Conservation (phyloP, 169 alveolate species). For the Theileria sp. region DNA sequence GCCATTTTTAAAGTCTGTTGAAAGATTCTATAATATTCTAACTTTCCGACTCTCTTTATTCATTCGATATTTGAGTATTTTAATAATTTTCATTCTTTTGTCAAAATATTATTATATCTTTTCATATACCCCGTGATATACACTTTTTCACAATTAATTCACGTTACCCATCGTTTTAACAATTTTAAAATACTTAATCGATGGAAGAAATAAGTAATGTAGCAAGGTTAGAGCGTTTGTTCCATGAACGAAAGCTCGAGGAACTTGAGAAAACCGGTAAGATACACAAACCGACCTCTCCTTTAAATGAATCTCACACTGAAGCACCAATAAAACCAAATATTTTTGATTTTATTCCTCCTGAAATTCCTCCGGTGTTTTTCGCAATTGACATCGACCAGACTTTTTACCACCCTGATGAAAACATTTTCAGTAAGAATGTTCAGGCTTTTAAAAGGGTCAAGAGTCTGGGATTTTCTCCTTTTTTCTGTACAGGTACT, state of each 20-base stretch:
- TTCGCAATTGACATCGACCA: constrained; percentile 63
- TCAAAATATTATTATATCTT: neutral
- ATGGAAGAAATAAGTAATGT: neutral
- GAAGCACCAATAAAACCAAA: neutral
- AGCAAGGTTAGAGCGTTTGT: constrained; percentile 4
- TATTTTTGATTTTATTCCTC: constrained; percentile 15
- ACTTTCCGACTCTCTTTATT: neutral
- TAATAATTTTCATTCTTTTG: neutral
- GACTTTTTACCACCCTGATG: constrained; percentile 39
- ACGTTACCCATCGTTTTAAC: neutral
- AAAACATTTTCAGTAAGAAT: constrained; percentile 28
- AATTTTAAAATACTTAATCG: neutral
- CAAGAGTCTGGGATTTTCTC: constrained; percentile 24
- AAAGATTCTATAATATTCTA: constrained; percentile 3
- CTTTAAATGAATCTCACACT: neutral
- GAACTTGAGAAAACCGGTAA: neutral
- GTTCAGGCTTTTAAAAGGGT: constrained; percentile 41
- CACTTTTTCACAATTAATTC: neutral
- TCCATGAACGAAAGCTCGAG: neutral
- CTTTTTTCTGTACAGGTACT: constrained; percentile 60
- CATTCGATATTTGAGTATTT: neutral
- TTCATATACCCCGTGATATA: neutral
- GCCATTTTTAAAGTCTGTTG: neutral
- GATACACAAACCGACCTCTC: neutral
- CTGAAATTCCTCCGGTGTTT: constrained; percentile 48